These are phyloP conservation scores for Chrysopogon serrulatus DNA, from an alignment of 176 grass and related monocot species.

Conservation along the genomic window DNA sequence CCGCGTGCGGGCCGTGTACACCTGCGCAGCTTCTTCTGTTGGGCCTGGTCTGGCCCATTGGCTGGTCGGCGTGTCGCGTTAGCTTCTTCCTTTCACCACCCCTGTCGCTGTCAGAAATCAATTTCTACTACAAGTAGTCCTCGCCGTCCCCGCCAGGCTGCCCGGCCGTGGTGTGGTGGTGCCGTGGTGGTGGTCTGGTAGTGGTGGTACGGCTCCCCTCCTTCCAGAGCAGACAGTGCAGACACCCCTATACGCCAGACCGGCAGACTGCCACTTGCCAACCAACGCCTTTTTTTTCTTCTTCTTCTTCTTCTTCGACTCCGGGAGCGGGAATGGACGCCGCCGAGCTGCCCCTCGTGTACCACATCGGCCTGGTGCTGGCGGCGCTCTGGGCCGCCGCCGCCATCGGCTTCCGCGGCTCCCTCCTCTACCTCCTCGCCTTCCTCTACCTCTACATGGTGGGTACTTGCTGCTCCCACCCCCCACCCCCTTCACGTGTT, in stretches of 20 bases:
- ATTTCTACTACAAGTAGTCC: neutral
- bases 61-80: neutral
- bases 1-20: neutral
- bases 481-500: neutral
- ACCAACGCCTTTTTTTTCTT: neutral
- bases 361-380: slow-evolving; percentile 70
- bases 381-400: slow-evolving; percentile 58
- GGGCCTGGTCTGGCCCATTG: neutral
- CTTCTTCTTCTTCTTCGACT: neutral
- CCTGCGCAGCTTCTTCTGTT: neutral
- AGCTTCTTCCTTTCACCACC: neutral
- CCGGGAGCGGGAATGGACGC: slow-evolving; percentile 36
- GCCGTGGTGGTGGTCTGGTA: neutral
- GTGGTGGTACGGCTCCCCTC: neutral
- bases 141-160: neutral
- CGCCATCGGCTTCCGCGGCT: slow-evolving; percentile 42
- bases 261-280: neutral
- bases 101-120: neutral
- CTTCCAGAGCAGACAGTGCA: neutral
- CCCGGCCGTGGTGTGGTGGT: neutral
- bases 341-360: slow-evolving; percentile 66
- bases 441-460: slow-evolving; percentile 91
- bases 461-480: slow-evolving; percentile 20
- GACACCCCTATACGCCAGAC: neutral
- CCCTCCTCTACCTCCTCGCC: slow-evolving; percentile 66